phyloP scores from a whole-genome alignment of 2,329 filamentous ascomycete species.

The Colletotrichum plurivorum region DNA sequence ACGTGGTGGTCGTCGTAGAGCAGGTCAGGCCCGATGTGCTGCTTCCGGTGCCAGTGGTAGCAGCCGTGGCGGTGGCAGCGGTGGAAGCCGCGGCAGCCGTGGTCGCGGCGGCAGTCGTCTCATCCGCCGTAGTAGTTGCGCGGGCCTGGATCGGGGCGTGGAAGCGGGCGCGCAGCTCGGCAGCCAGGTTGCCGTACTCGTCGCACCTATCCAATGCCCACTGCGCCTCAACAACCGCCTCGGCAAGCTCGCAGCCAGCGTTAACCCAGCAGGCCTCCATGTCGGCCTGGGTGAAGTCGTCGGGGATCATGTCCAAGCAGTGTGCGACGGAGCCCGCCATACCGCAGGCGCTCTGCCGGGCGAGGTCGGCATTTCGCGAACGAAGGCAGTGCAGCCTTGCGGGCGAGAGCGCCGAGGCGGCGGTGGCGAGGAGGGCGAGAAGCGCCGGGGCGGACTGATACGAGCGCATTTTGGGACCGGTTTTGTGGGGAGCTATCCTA shows the following conservation, averaged over 20 bases:
- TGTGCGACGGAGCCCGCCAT: constrained; percentile 55
- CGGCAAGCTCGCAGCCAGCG: constrained; percentile 52
- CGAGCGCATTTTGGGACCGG: constrained; percentile 32
- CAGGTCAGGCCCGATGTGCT: constrained; percentile 44
- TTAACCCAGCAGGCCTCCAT: constrained; percentile 55
- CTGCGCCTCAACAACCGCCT: constrained; percentile 49
- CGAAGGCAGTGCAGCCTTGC: constrained; percentile 56
- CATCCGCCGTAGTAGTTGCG: constrained; percentile 41
- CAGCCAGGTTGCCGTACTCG: constrained; percentile 13
- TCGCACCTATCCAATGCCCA: constrained; percentile 51
- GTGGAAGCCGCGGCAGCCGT: constrained; percentile 8
- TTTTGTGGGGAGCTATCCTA: constrained; percentile 28
- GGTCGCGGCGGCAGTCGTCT: constrained; percentile 39
- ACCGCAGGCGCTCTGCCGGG: constrained; percentile 59
- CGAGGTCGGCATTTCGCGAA: constrained; percentile 55
- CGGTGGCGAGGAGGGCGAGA: constrained; percentile 45
- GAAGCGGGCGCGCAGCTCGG: constrained; percentile 41
- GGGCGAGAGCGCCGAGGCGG: constrained; percentile 48
- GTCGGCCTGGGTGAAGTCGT: constrained; percentile 47
- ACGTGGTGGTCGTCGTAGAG: constrained; percentile 50
- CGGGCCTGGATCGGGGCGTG: constrained; percentile 31
- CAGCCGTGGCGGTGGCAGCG: constrained; percentile 46
- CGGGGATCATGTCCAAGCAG: constrained; percentile 57
- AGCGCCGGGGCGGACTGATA: constrained; percentile 33
- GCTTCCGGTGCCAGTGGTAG: constrained; percentile 48